Base-by-base conservation (phyloP, 140 eudicot genomes). In the Bidens hawaiensis region DNA sequence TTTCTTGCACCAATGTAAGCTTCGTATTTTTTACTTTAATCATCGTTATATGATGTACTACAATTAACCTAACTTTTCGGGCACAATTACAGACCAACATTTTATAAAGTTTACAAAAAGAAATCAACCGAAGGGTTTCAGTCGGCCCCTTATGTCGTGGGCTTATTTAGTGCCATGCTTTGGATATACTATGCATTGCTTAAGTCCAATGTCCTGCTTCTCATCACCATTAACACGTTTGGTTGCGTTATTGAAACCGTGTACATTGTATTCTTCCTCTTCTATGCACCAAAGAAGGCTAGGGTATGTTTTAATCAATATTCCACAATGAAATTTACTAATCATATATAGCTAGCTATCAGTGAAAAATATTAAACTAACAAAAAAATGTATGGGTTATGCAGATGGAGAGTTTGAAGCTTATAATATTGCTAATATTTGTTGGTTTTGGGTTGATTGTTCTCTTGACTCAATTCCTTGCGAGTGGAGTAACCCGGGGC, bases 71-170 rank as follows among this genome's bases (percentile, higher is more conserved):
- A 24, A 52, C 59, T 52, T 52, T 52, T 52, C 19, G 18, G 2
- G 12, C 36, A 50, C 17, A 5, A 15, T 13, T 80, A 67, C 75
- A 87, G 96, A 62, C 96, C 96, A 12, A 87, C 96, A 13, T 87
- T 87, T 60, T 81, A 81, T 27, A 76, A 79, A 68, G 81, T 71
- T 23, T 71, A 70, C 71, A 83, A 83, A 73, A 87, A 81, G 71
- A 87, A 83, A 78, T 87, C 95, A 51, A 81, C 95, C 0, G 84
- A 81, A 65, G 95, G 86, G 50, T 87, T 81, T 60, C 95, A 87
- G 8, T 83, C 86, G 27, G 40, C 86, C 1, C 93, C 95, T 5
- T 87, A 87, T 70, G 86, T 81, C 52, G 89, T 84, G 61, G 89
- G 81, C 41, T 73, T 87, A 43, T 84, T 81, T 52, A 87, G 96